Evolutionary conservation across 768 basidiomycete genomes (phyloP).

Genomic region (Mycena alexandri): DNA sequence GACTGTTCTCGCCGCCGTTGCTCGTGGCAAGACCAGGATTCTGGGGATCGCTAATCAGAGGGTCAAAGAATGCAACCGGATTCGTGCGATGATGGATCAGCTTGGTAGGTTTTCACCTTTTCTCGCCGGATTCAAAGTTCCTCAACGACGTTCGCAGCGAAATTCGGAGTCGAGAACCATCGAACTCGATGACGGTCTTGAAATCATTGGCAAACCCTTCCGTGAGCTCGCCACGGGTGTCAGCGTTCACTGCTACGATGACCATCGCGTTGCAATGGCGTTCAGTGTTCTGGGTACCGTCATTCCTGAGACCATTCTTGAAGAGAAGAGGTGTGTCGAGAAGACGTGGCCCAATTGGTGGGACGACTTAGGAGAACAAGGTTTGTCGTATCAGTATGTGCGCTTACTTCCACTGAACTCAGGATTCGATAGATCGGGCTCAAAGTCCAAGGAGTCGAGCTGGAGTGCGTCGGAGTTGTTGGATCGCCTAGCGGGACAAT

Average conservation of each 20-base stretch:
- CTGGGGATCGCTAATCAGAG: conserved; percentile 97
- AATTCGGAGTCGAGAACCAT: conserved; percentile 94
- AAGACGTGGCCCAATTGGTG: conserved; percentile 99
- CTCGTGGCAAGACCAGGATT: conserved; percentile 81
- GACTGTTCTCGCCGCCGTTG: conserved; percentile 89
- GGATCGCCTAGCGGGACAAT: conserved; percentile 58
- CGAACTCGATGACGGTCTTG: conserved; percentile 93
- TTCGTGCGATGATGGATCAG: conserved; percentile 96
- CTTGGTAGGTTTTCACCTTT: conserved; percentile 70
- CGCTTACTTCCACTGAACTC: neutral
- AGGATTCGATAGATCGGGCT: conserved; percentile 81
- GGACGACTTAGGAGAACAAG: conserved; percentile 98
- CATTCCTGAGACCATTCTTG: conserved; percentile 80
- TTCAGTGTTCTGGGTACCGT: conserved; percentile 90
- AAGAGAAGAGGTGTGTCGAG: conserved; percentile 98
- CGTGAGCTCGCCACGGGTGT: conserved; percentile 74
- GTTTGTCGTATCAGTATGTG: conserved; percentile 52
- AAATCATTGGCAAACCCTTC: conserved; percentile 85
- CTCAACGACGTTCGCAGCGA: conserved; percentile 63
- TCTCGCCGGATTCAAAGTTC: neutral
- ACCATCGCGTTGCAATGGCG: conserved; percentile 99
- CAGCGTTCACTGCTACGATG: conserved; percentile 95
- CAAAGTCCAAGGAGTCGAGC: conserved; percentile 86
- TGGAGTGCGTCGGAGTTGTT: conserved; percentile 57
- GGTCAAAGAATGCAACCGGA: conserved; percentile 98